Evolutionary conservation across 176 grass and related monocot species (phyloP).

Genomic region (Carex scoparia): DNA sequence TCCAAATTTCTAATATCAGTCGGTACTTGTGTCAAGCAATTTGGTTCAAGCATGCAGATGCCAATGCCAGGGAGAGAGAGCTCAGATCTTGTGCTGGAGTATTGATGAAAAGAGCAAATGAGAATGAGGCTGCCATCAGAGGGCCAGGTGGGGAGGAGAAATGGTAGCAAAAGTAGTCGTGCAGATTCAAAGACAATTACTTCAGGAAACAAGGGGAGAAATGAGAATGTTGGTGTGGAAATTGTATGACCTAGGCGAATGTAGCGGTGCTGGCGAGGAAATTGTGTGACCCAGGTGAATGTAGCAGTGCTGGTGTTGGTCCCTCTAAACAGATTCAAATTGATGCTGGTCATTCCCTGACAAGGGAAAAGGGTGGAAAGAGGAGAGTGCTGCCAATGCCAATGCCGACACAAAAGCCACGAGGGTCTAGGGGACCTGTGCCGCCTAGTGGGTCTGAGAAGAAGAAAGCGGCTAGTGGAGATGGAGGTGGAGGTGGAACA

Average conservation of each 20-base stretch:
- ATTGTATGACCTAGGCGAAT: neutral
- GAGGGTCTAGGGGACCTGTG: neutral
- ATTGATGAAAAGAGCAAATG: conserved; percentile 1
- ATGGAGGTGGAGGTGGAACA: neutral
- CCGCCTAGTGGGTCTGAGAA: neutral
- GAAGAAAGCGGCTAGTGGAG: neutral
- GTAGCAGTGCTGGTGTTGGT: neutral
- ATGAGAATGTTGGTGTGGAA: neutral
- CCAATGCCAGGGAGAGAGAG: neutral
- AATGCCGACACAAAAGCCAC: neutral
- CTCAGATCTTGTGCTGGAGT: neutral
- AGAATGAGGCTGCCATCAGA: neutral
- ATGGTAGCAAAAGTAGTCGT: neutral
- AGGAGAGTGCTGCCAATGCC: neutral
- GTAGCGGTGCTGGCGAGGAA: neutral
- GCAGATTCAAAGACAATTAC: neutral
- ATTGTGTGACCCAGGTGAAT: neutral
- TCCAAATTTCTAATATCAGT: no score
- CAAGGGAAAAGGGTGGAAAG: neutral
- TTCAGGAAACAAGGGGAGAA: neutral
- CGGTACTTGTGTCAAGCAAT: no score
- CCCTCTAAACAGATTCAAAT: neutral
- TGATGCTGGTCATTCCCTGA: neutral
- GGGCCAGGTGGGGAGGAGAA: neutral
- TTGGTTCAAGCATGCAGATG: no score